Evolutionary conservation across 345 rosid genomes (phyloP).

Genomic region (Microcos paniculata): DNA sequence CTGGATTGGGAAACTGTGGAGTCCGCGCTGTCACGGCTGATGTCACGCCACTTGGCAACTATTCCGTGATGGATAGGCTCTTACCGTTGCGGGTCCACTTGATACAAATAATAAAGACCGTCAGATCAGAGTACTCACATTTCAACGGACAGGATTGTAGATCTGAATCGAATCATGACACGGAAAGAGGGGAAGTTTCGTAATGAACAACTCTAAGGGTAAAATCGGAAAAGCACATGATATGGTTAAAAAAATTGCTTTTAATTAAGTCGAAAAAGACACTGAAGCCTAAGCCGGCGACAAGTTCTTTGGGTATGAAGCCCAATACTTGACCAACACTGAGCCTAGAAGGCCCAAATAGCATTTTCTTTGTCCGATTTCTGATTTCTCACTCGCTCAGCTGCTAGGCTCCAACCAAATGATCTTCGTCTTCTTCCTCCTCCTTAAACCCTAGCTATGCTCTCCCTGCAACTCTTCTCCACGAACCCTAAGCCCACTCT

Average conservation of each 20-base stretch:
- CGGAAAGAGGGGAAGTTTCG: conserved; percentile 8
- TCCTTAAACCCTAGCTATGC: conserved; percentile 39
- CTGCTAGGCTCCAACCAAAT: conserved; percentile 3
- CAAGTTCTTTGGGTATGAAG: not conserved
- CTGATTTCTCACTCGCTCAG: not conserved
- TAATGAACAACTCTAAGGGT: conserved; percentile 17
- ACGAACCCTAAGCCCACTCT: conserved; percentile 33
- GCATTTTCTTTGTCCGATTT: not conserved
- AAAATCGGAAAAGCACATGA: not conserved
- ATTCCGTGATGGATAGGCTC: not conserved
- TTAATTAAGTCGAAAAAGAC: too few species aligned
- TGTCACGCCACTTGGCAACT: conserved; percentile 26
- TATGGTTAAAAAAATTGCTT: not conserved
- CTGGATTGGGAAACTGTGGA: not conserved
- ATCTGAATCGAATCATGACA: not conserved
- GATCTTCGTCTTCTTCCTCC: not conserved
- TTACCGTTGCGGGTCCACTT: not conserved
- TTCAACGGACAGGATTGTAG: conserved; percentile 12
- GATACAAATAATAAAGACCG: not conserved
- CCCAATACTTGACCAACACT: not conserved
- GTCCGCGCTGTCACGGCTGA: conserved; percentile 9
- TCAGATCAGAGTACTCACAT: conserved; percentile 6
- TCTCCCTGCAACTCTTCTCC: conserved; percentile 37
- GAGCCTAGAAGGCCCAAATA: not conserved
- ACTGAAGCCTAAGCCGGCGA: too few species aligned